Evolutionary conservation across 2,329 filamentous ascomycete genomes (phyloP).

Genomic region (Epichloe elymi): DNA sequence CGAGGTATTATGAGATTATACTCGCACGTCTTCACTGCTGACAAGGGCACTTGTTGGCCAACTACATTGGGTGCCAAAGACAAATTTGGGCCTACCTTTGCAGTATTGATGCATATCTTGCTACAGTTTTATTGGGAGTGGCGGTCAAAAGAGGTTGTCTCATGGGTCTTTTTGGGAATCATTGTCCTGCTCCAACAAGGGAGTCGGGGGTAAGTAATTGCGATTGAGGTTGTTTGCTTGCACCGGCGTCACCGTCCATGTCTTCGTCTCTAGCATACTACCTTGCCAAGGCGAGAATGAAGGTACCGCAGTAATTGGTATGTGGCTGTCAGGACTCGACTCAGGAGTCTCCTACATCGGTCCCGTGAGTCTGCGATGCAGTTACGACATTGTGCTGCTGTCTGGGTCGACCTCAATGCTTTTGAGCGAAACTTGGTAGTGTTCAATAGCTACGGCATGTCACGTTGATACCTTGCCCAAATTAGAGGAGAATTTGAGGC

Average conservation of each 20-base stretch:
- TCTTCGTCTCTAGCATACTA: neutral
- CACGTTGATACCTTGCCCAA: too few species aligned
- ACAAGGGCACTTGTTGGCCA: neutral
- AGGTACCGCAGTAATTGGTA: neutral
- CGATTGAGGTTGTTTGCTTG: neutral
- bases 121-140: neutral
- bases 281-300: neutral
- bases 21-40: too few species aligned
- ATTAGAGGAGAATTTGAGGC: too few species aligned
- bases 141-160: neutral
- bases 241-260: neutral
- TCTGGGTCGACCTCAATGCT: too few species aligned
- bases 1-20: too few species aligned
- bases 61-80: neutral
- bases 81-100: neutral
- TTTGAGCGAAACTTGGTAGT: too few species aligned
- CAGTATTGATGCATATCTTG: neutral
- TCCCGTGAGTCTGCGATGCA: too few species aligned
- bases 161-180: neutral
- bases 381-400: too few species aligned
- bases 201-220: neutral
- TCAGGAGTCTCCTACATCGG: too few species aligned
- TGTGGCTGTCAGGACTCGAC: too few species aligned
- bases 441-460: too few species aligned
- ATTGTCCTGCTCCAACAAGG: too few species aligned